Evolutionary conservation across 208 protist species (phyloP).

Genomic region (Crithidia fasciculata): DNA sequence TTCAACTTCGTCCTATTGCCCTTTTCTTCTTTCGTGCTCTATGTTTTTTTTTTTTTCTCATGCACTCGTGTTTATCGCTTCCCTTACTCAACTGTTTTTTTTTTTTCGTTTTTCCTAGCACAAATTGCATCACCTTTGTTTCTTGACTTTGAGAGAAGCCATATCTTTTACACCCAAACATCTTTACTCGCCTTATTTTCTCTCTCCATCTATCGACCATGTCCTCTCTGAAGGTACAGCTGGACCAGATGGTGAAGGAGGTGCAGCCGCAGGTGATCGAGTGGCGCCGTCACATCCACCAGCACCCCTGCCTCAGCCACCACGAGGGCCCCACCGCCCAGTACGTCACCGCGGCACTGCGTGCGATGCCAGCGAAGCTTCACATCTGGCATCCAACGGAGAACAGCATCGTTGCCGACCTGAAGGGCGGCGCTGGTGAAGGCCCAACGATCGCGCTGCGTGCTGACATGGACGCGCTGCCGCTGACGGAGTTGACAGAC

Average conservation of each 20-base stretch:
- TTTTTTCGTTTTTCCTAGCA: too few species aligned
- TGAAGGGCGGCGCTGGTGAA: conserved; percentile 44
- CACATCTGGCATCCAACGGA: conserved; percentile 40
- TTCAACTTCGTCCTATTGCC: too few species aligned
- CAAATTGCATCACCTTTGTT: too few species aligned
- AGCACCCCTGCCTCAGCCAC: conserved; percentile 46
- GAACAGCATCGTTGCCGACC: conserved; percentile 45
- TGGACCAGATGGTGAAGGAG: conserved; percentile 32
- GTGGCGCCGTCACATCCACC: conserved; percentile 72
- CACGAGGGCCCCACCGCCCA: conserved; percentile 55
- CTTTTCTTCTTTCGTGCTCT: too few species aligned
- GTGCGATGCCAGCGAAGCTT: conserved; percentile 35
- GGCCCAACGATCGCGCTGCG: conserved; percentile 54
- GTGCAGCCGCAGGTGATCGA: conserved; percentile 49
- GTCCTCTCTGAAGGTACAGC: conserved; percentile 26
- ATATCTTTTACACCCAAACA: too few species aligned
- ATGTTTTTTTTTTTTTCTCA: too few species aligned
- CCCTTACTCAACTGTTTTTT: too few species aligned
- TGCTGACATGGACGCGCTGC: conserved; percentile 69
- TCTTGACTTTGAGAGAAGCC: too few species aligned
- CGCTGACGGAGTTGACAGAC: conserved; percentile 52
- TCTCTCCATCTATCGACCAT: conserved; percentile 8
- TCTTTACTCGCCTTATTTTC: not conserved
- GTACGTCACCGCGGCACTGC: conserved; percentile 48
- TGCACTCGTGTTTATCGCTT: too few species aligned